phyloP scores from a whole-genome alignment of 768 basidiomycete species.

The Botryobasidium botryosum region DNA sequence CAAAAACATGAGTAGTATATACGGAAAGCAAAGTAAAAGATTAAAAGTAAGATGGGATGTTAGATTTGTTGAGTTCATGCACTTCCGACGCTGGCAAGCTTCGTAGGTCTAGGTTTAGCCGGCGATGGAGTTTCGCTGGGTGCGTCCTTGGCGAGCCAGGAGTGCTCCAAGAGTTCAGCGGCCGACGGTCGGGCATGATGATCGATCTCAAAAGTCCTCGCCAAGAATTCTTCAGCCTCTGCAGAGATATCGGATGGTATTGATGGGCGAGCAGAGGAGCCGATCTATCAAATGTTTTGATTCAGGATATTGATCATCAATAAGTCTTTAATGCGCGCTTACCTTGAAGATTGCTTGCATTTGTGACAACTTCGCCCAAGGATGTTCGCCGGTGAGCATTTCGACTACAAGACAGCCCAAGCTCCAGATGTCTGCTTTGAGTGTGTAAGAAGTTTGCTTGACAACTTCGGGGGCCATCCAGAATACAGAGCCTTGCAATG shows the following conservation, averaged over 20 bases:
- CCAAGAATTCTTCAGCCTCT: slow-evolving; percentile 77
- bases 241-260: slow-evolving; percentile 83
- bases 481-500: slow-evolving; percentile 93
- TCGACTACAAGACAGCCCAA: slow-evolving; percentile 90
- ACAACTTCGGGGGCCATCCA: slow-evolving; percentile 99
- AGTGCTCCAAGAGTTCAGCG: slow-evolving; percentile 50
- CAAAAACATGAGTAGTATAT: too few relatives aligned
- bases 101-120: too few relatives aligned
- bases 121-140: too few relatives aligned
- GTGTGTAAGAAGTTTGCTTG: slow-evolving; percentile 82
- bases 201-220: slow-evolving; percentile 72
- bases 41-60: too few relatives aligned
- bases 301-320: not conserved
- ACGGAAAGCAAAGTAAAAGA: too few relatives aligned
- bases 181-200: slow-evolving; percentile 69
- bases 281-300: slow-evolving; percentile 41
- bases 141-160: slow-evolving; percentile 42
- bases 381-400: slow-evolving; percentile 93
- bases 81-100: too few relatives aligned
- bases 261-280: slow-evolving; percentile 70
- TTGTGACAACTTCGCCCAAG: slow-evolving; percentile 89
- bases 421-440: slow-evolving; percentile 93
- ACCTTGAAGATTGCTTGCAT: slow-evolving; percentile 99
- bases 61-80: too few relatives aligned
- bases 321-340: slow-evolving; percentile 6